Base-by-base conservation (phyloP, 257 asterid species). In the Solanum lycopersicoides region DNA sequence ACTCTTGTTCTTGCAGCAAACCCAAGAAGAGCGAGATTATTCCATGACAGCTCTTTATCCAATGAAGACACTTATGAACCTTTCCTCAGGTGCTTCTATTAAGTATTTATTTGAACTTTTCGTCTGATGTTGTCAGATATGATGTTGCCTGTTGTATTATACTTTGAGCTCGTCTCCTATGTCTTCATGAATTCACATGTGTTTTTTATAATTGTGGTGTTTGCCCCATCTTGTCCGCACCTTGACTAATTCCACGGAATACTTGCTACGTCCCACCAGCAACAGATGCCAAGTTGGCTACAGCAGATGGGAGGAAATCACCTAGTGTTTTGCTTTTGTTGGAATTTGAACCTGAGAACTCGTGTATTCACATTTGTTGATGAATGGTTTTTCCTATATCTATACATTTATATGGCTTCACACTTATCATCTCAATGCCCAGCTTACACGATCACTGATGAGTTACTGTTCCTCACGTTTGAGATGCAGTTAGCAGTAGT, bases 1-100 rank as follows among this genome's bases (percentile, higher is more conserved):
- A 50, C 66, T 76, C 60, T 87, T 86, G 41, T 56, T 84, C 39
- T 90, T 91, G 90, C 95, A 96, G 99, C 93, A 71, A 93, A 95
- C 88, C 95, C 98, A 14, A 95, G 94, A 89, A 91, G 98, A 92
- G 97, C 95, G 50, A 91, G 93, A 86, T 76, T 96, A 45, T 96
- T 96, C 87, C 97, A 94, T 90, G 99, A 93, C 87, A 90, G 87
- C 87, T 91, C 95, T 87, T 93, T 95, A 83, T 91, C 93, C 14
- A 87, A 87, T 41, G 98, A 93, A 93, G 97, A 96, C 88, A 85
- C 92, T 76, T 96, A 95, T 39, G 99, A 93, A 90, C 96, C 98
- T 91, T 95, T 96, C 90, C 90, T 96, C 82, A 92, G 98, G 99
- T 88, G 93, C 89, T 86, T 68, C 87, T 88, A 56, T 76, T 82